A percentile compares a stretch with the other conserved stretches of the same genome.
Conservation (phyloP, 768 basidiomycete genomes). For the Cyathus striatus region DNA sequence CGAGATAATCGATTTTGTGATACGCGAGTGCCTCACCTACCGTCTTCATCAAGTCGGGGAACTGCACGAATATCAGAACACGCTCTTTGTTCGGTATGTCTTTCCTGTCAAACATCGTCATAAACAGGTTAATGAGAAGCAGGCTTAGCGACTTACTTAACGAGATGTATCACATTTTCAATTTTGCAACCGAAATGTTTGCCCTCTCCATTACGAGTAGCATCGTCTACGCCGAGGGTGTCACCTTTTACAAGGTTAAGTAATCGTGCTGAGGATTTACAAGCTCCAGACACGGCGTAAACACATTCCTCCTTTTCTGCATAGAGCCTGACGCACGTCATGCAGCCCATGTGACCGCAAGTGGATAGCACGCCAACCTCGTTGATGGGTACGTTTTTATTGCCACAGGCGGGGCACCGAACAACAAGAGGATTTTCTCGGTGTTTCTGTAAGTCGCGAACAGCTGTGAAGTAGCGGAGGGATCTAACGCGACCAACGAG, state of each 20-base stretch:
- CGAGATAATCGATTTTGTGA: slow-evolving; percentile 69
- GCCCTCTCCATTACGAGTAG: slow-evolving; percentile 62
- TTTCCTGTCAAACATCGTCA: slow-evolving; percentile 35
- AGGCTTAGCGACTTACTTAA: slow-evolving; percentile 48
- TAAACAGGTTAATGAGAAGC: neutral
- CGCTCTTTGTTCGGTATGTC: slow-evolving; percentile 71
- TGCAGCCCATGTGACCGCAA: slow-evolving; percentile 87
- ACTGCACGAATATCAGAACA: slow-evolving; percentile 93
- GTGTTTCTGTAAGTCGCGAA: slow-evolving; percentile 83
- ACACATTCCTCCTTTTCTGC: slow-evolving; percentile 83
- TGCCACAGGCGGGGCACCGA: slow-evolving; percentile 58
- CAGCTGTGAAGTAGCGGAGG: slow-evolving; percentile 86
- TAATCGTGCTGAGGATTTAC: slow-evolving; percentile 73
- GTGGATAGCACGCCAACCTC: slow-evolving; percentile 86
- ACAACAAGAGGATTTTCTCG: slow-evolving; percentile 52
- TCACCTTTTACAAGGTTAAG: slow-evolving; percentile 81
- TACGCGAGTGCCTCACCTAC: slow-evolving; percentile 76
- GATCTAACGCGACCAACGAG: slow-evolving; percentile 87
- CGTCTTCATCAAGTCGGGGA: slow-evolving; percentile 89
- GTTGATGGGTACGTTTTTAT: slow-evolving; percentile 48
- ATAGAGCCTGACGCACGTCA: slow-evolving; percentile 62
- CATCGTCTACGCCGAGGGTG: slow-evolving; percentile 77
- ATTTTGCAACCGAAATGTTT: slow-evolving; percentile 82
- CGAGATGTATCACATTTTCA: slow-evolving; percentile 68
- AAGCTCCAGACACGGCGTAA: slow-evolving; percentile 60